These are phyloP conservation scores for Exophiala alcalophila DNA, from an alignment of 2,329 filamentous ascomycete species.

Conservation along the genomic window DNA sequence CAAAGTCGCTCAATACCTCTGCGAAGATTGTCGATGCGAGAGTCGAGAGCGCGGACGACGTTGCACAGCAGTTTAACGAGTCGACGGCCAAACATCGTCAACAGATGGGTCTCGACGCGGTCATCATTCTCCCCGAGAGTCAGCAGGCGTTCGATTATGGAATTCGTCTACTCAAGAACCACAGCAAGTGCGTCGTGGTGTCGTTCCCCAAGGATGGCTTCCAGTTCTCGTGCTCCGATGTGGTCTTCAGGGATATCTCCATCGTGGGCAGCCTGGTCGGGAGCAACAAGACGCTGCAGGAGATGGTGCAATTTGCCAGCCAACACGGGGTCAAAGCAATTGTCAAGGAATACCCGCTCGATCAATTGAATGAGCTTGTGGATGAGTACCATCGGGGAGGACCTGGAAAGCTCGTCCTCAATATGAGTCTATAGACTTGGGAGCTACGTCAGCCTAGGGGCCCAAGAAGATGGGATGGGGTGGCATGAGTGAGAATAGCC, in stretches of 20 bases:
- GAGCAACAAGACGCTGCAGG: conserved; percentile 57
- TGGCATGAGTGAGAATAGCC: too few relatives aligned
- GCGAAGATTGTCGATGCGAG: conserved; percentile 42
- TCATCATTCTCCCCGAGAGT: conserved; percentile 42
- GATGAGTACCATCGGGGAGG: conserved; percentile 20
- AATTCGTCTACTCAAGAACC: conserved; percentile 32
- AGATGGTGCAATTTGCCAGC: conserved; percentile 59
- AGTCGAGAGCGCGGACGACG: conserved; percentile 34
- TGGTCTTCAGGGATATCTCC: conserved; percentile 35
- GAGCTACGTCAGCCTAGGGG: too few relatives aligned
- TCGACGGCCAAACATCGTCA: conserved; percentile 16
- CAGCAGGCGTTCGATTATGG: conserved; percentile 38
- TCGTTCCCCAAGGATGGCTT: conserved; percentile 29
- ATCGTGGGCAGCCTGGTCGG: conserved; percentile 48
- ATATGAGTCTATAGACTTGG: conserved; percentile 8
- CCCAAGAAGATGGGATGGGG: too few relatives aligned
- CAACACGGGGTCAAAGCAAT: conserved; percentile 15
- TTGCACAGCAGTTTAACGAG: conserved; percentile 31
- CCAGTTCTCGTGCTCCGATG: conserved; percentile 18
- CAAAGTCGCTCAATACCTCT: conserved; percentile 56
- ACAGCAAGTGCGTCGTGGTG: conserved; percentile 36
- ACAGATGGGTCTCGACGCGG: conserved; percentile 48
- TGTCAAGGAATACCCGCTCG: conserved; percentile 15
- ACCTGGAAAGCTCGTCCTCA: conserved; percentile 23
- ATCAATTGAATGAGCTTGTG: conserved; percentile 26